Base-by-base conservation (phyloP, 192 early-diverging fungal species). In the Coemansia sp. region DNA sequence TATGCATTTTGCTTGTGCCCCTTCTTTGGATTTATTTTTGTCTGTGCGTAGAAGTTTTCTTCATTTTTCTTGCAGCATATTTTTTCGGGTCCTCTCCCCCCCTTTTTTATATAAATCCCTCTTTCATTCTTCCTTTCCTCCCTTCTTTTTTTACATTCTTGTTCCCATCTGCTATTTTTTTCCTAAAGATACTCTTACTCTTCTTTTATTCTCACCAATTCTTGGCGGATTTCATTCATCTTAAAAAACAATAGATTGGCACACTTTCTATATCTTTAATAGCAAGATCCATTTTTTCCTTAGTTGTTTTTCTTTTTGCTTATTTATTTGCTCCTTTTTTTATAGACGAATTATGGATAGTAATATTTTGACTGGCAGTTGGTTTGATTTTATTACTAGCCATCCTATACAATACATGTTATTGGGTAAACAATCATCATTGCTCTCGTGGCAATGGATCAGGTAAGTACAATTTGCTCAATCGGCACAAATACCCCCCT, bases 71-170 rank as follows among this genome's bases (percentile, higher is more conserved):
- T 44, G 38, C 38, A 44, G 38, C 38, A 16, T 44, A 3, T 14
- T 44, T 44, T 44, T 16, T 44, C 14, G 28, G 28, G 2, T 30
- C 28, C 6, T 30, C 28, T 30, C 6, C 28, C 28, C 28, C 28
- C 2, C 28, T 30, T 30, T 30, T 30, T 30, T 30, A 30, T 44
- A 16, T 14, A 9, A 44, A 16, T 44, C 14, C 14, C 38, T 44
- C 14, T 44, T 18, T 10, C 2, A 10, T 10, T 34, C 30, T 5
- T 4, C 16, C 30, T 53, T 18, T 53, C 2, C 21, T 25, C 26
- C 22, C n/a, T 64, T 38, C 22, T 55, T 57, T 57, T 41, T 23
- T 41, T 55, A 27, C 28, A 21, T 21, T 12, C n/a, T 26, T 49
- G 48, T 47, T 25, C n/a, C 27, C 5, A 27, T 25, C 25, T 41